Evolutionary conservation across 192 early-diverging fungal species (phyloP), one percentile per base, ranked within the genome.

Genomic region (Martensiomyces pterosporus): DNA sequence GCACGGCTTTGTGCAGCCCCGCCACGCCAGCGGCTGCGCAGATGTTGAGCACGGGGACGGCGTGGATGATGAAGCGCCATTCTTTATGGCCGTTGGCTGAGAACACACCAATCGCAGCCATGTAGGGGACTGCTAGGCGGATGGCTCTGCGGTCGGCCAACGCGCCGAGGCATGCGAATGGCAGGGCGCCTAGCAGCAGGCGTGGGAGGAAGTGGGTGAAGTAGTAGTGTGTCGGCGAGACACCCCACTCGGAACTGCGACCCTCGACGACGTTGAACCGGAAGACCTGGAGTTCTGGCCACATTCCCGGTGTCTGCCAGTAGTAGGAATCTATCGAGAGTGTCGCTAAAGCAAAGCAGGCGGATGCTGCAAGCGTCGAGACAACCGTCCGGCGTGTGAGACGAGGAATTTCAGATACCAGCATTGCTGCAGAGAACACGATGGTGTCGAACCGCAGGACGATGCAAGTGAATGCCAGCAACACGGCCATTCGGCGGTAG

Each of bases 61-160:
- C 77, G 19, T 93, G 91, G 2, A 95, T 60, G 1, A 98, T 80
- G 60, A 98, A 98, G 12, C 95, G 76, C 90, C 91, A 94, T 56
- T 98, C 95, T 63, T 98, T 98, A 67, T 98, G 95, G 10, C 80
- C 79, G 27, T 92, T 75, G 21, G 80, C 71, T 14, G 91, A 93
- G 43, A 90, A 90, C 3, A 81, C 22, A 2, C 51, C 39, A 9
- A 93, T 74, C 49, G 82, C 90, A 1, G 72, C 57, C 3, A 77
- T 8, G 3, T 68, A 70, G 0, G 88, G 85, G 9, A 67, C 24
- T 3, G 87, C 58, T 8, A 87, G 61, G 10, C 68, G 67, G 13
- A 78, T 56, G 5, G 71, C 64, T 18, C 82, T 71, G 3, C 5
- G 43, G 50, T 85, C 80, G 0, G 38, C 26, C 9, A 77, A 25